Base-by-base conservation (phyloP, 164 flowering plant species). In the Berberis vulgaris region DNA sequence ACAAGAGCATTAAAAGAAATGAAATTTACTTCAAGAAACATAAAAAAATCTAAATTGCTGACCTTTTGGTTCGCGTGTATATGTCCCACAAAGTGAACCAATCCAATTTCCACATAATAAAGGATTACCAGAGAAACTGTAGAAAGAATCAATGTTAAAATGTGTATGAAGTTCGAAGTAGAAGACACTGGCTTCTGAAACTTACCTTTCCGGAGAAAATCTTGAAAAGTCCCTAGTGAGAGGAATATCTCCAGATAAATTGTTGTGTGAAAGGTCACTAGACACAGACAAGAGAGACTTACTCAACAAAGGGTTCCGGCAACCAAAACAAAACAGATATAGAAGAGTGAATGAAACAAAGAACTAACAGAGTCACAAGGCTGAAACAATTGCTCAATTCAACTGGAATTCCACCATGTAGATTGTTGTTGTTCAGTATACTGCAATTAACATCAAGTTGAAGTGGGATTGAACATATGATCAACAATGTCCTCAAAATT, bases 201-300 rank as follows among this genome's bases (percentile, higher is more conserved):
- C 26, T 38, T 75, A 93, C 97, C 98, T 86, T 65, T 84, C 85
- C 2, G 87, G 76, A 39, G 90, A 73, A 79, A 93, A 93, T 50
- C 81, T 73, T 2, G 92, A 75, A 62, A 90, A 88, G 53, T 83
- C 87, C 64, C 71, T 73, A 41, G 71, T 59, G 0, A 73, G 76
- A 64, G 97, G 94, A 41, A 87, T 43, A 12, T 68, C 57, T 2
- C 98, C 98, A 9, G 96, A 82, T 26, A 93, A 69, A 65, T 90
- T 93, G 83, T 93, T 93, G 78, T 77, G 82, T 0, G 98, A 90
- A 5, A 90, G 69, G 71, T 93, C 84, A 77, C 98, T 93, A 69
- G 41, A 69, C 9, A 39, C 44, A 6, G 1, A 59, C 4, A 55
- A 26, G n/a, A 49, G 13, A 7, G 1, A 62, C 10, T 2, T 61